Evolutionary conservation across 208 protist genomes (phyloP).

Genomic region (Crithidia fasciculata): DNA sequence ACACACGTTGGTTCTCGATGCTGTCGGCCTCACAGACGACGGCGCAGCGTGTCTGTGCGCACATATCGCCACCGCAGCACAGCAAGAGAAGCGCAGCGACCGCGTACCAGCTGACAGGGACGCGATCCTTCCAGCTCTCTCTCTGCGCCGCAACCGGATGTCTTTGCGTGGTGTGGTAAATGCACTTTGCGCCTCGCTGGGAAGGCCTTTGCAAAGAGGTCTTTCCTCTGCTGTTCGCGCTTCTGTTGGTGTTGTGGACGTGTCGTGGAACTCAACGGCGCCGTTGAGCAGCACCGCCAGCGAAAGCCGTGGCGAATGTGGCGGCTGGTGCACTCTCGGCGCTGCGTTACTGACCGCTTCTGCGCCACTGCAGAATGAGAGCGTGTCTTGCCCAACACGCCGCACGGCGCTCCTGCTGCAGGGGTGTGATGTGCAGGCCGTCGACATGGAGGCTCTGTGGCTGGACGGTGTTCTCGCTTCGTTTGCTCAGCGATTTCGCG

Average conservation of each 20-base stretch:
- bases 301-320: too few species aligned
- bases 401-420: slow-evolving; percentile 3
- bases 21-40: slow-evolving; percentile 15
- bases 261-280: slow-evolving; percentile 22
- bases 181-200: not conserved
- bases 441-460: slow-evolving; percentile 15
- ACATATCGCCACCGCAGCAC: not conserved
- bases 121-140: slow-evolving; percentile 12
- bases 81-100: too few species aligned
- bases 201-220: too few species aligned
- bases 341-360: not conserved
- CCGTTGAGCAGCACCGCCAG: not conserved
- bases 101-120: not conserved
- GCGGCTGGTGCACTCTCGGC: too few species aligned
- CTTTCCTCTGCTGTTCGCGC: too few species aligned
- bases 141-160: slow-evolving; percentile 17
- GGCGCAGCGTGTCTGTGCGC: not conserved
- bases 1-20: slow-evolving; percentile 8
- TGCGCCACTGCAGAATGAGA: not conserved
- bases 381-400: not conserved
- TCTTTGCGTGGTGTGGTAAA: not conserved
- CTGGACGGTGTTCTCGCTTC: slow-evolving; percentile 5
- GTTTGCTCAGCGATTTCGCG: slow-evolving; percentile 7
- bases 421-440: slow-evolving; percentile 7
- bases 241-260: slow-evolving; percentile 1